These are phyloP conservation scores for Fusarium luffae DNA, from an alignment of 2,329 filamentous ascomycete species.

Conservation along the genomic window DNA sequence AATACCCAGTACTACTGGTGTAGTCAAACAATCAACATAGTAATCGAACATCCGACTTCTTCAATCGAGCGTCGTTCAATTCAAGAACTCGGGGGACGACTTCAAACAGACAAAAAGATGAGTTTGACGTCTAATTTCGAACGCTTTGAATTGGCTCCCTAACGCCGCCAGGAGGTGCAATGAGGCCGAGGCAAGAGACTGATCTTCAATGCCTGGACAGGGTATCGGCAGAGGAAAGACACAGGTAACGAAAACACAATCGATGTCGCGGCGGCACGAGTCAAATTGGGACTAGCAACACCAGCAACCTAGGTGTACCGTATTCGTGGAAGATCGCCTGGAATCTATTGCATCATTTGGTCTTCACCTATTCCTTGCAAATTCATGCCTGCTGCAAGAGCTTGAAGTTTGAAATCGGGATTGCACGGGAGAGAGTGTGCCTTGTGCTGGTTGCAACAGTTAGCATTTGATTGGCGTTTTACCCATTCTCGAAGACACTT, in stretches of 20 bases:
- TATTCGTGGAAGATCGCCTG: background rate
- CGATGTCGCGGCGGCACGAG: conserved; percentile 34
- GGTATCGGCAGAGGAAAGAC: conserved; percentile 39
- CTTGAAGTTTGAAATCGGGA: conserved; percentile 72
- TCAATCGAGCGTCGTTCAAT: background rate
- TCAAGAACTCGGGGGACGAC: background rate
- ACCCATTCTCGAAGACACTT: conserved; percentile 49
- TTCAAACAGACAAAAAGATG: conserved; percentile 1
- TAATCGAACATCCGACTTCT: background rate
- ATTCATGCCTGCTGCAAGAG: conserved; percentile 58
- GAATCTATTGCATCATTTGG: conserved; percentile 50
- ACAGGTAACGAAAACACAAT: conserved; percentile 14
- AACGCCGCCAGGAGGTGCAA: conserved; percentile 39
- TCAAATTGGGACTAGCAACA: conserved; percentile 9
- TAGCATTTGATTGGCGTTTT: conserved; percentile 40
- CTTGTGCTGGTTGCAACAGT: conserved; percentile 67
- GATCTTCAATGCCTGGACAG: conserved; percentile 9
- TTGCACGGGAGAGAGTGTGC: conserved; percentile 90
- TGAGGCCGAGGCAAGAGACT: conserved; percentile 18
- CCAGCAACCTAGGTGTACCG: background rate
- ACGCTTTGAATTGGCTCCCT: conserved; percentile 18
- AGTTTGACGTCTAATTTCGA: background rate
- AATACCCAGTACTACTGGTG: background rate
- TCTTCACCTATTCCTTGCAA: conserved; percentile 60
- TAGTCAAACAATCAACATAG: background rate